phyloP scores from a whole-genome alignment of 78 protist species.

The Parvularia atlantis region DNA sequence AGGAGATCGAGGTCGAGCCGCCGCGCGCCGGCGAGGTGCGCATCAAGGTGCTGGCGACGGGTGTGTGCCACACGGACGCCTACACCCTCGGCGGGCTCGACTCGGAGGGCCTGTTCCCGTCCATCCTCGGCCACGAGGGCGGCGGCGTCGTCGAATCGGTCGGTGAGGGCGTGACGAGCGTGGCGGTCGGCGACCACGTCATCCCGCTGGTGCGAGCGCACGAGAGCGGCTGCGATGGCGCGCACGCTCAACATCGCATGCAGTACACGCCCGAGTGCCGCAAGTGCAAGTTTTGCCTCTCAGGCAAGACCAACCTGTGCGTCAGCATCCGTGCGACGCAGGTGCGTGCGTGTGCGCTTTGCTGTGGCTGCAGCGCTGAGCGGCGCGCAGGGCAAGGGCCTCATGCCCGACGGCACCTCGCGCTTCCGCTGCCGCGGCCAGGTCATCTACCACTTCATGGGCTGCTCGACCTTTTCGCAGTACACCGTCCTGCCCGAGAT shows the following conservation, averaged over 20 bases:
- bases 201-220: too few species aligned
- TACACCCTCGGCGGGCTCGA: constrained; percentile 55
- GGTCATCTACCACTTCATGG: constrained; percentile 69
- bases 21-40: constrained; percentile 89
- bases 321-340: constrained; percentile 48
- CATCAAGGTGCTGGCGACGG: constrained; percentile 57
- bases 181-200: constrained; percentile 69
- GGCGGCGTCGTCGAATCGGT: constrained; percentile 82
- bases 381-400: constrained; percentile 79
- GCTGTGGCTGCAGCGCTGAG: not conserved
- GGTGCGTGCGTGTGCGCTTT: not conserved
- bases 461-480: constrained; percentile 62
- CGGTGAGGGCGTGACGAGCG: constrained; percentile 70
- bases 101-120: constrained; percentile 76
- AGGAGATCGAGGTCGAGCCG: constrained; percentile 71
- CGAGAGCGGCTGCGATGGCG: too few species aligned
- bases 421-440: constrained; percentile 65
- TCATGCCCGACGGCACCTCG: constrained; percentile 80
- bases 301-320: constrained; percentile 77
- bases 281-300: constrained; percentile 62
- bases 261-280: constrained; percentile 71
- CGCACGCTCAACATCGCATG: too few species aligned
- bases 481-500: constrained; percentile 85
- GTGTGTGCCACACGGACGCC: constrained; percentile 89
- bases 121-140: constrained; percentile 88